A percentile compares a stretch with the other conserved stretches of the same genome.
These are phyloP conservation scores for Sphaerostilbella broomeana DNA, from an alignment of 2,329 filamentous ascomycete genomes.

Conservation along the genomic window DNA sequence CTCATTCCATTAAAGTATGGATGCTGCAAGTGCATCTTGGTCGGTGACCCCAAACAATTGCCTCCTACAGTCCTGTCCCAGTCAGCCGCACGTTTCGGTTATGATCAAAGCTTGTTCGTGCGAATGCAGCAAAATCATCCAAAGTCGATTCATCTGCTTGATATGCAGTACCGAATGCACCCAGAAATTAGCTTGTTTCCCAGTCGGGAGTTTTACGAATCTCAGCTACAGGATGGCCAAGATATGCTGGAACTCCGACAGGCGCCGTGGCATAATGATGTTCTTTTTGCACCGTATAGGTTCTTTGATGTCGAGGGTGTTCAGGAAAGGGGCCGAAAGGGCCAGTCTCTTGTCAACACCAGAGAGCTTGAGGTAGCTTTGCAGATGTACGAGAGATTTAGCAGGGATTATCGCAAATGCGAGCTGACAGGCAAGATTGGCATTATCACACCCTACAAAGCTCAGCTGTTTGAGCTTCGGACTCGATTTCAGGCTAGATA, in stretches of 20 bases:
- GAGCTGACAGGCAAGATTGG: constrained; percentile 81
- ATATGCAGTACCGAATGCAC: constrained; percentile 98
- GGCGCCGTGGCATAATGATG: constrained; percentile 79
- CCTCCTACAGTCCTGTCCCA: constrained; percentile 94
- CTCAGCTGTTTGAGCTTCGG: constrained; percentile 76
- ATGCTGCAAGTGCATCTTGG: constrained; percentile 91
- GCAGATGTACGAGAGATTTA: constrained; percentile 74
- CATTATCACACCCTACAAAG: constrained; percentile 97
- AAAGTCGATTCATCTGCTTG: constrained; percentile 83
- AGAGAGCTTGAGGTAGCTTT: constrained; percentile 83
- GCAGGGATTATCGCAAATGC: constrained; percentile 59
- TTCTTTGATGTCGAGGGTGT: constrained; percentile 95
- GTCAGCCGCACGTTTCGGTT: constrained; percentile 84
- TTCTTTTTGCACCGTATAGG: constrained; percentile 81
- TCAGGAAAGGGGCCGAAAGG: constrained; percentile 71
- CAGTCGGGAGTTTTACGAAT: constrained; percentile 86
- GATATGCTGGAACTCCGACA: constrained; percentile 71
- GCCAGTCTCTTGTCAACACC: constrained; percentile 84
- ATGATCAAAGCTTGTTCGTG: constrained; percentile 96
- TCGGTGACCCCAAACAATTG: constrained; percentile 95
- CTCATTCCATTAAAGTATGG: constrained; percentile 97
- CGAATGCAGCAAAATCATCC: constrained; percentile 94
- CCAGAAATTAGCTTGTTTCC: constrained; percentile 92
- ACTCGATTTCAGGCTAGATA: constrained; percentile 65
- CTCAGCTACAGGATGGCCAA: constrained; percentile 73